A percentile compares a stretch with the other conserved stretches of the same genome.
phyloP scores from a whole-genome alignment of 23 red algal genomes.

The Gracilaria gracilis region DNA sequence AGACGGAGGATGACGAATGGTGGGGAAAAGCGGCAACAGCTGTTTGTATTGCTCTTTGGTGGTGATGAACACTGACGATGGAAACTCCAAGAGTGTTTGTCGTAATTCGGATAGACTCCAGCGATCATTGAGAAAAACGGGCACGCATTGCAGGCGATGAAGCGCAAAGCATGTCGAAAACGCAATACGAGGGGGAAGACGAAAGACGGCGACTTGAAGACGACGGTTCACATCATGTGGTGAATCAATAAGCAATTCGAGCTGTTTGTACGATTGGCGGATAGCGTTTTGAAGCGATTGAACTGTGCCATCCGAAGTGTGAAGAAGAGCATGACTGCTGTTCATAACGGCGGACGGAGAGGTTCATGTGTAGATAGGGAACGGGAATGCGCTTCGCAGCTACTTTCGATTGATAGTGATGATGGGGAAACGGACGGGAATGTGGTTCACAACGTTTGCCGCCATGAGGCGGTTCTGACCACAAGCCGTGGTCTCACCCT shows the following conservation, averaged over 20 bases:
- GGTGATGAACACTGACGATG: slow-evolving; percentile 6
- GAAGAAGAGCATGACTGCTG: background rate
- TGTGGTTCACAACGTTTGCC: too few relatives aligned
- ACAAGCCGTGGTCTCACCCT: too few relatives aligned
- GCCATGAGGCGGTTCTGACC: background rate
- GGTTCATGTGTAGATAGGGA: background rate
- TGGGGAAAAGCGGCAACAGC: slow-evolving; percentile 5
- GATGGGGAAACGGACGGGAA: too few relatives aligned
- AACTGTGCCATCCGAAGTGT: background rate
- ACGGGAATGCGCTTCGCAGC: background rate
- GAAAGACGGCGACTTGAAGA: slow-evolving; percentile 16
- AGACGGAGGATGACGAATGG: background rate
- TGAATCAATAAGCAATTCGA: background rate
- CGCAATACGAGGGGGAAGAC: background rate
- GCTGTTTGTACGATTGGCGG: background rate
- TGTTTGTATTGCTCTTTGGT: background rate
- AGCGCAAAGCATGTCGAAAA: slow-evolving; percentile 16
- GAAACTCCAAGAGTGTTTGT: background rate
- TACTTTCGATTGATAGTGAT: too few relatives aligned
- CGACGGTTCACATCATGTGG: background rate
- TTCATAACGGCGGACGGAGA: background rate
- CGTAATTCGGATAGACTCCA: slow-evolving; percentile 38
- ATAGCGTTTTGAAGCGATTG: slow-evolving; percentile 16
- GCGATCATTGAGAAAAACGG: slow-evolving; percentile 62
- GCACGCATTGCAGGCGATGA: slow-evolving; percentile 20